Evolutionary conservation across 257 asterid species (phyloP), one percentile per base, ranked within the genome.

Genomic region (Nicotiana paniculata): DNA sequence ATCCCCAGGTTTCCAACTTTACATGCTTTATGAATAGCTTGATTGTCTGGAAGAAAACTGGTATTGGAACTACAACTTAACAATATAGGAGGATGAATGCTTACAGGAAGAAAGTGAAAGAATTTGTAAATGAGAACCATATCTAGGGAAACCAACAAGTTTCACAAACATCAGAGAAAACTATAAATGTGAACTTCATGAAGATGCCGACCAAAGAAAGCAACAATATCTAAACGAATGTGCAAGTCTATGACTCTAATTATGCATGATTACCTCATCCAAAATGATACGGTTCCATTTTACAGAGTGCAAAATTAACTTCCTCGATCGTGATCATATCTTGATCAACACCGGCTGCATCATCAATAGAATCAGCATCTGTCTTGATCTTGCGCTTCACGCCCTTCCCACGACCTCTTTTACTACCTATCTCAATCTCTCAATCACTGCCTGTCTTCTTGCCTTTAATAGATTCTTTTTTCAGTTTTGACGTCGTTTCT

Each of bases 251-350:
- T 72, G 21, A 5, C 39, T 72, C 61, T 46, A 24, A 4, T 21
- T 13, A 46, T 9, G 66, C 37, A 43, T 72, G 11, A 48, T 87
- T 70, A 95, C 98, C 93, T 96, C 99, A 86, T 96, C 99, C 90
- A 96, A 87, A 77, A 96, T 87, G 77, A 96, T 82, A 17, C 99
- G 97, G 72, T 93, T 88, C 99, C 99, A 96, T 54, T 83, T 85
- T 85, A 93, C 89, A 33, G 91, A 90, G 87, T 96, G 98, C 88
- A 96, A 89, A 85, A 91, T 81, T 83, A 97, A 91, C 86, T 86
- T 90, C 65, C 84, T 87, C 61, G 24, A 21, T 21, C 24, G 54
- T 62, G 62, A 91, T 69, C 9, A 89, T 79, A 63, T 85, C 18
- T 53, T 54, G 81, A 61, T 87, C 92, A 67, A 37, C 67, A 53